Conservation (phyloP, 2,329 filamentous ascomycete species). For the Aspergillus transmontanensis region DNA sequence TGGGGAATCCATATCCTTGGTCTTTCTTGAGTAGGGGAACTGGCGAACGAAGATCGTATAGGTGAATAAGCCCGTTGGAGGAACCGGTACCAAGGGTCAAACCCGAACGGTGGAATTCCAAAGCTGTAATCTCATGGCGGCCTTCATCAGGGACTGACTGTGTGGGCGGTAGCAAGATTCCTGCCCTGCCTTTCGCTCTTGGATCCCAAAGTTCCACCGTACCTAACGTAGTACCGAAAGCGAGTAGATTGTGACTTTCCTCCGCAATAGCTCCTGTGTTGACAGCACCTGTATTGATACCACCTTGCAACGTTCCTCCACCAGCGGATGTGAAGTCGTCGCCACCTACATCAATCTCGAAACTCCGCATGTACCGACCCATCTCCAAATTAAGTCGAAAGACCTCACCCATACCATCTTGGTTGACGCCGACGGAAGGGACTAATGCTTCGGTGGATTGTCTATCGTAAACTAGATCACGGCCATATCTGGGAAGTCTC, state of each 20-base stretch:
- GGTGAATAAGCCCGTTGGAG: conserved; percentile 82
- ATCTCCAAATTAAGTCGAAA: conserved; percentile 90
- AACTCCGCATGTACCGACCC: conserved; percentile 91
- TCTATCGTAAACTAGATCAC: conserved; percentile 83
- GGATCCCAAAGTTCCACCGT: conserved; percentile 98
- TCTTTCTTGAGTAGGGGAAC: conserved; percentile 86
- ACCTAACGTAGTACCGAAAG: conserved; percentile 92
- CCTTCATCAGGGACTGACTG: conserved; percentile 42
- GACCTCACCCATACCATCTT: conserved; percentile 85
- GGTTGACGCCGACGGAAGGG: conserved; percentile 83
- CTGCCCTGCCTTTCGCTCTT: conserved; percentile 77
- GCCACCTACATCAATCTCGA: conserved; percentile 84
- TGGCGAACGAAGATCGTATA: conserved; percentile 90
- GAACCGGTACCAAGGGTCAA: conserved; percentile 83
- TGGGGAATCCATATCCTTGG: conserved; percentile 91
- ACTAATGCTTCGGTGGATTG: conserved; percentile 82
- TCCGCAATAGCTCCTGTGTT: conserved; percentile 88
- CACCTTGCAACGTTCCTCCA: conserved; percentile 79
- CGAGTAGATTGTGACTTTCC: conserved; percentile 82
- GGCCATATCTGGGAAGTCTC: conserved; percentile 88
- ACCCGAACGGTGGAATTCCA: conserved; percentile 83
- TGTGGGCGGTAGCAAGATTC: conserved; percentile 65
- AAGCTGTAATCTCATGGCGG: conserved; percentile 73
- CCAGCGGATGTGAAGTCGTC: conserved; percentile 70
- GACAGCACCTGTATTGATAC: conserved; percentile 80